Evolutionary conservation across 495 filamentous ascomycete genomes (phyloP), one percentile per base, ranked within the genome.

Genomic region (Sordaria brevicollis): DNA sequence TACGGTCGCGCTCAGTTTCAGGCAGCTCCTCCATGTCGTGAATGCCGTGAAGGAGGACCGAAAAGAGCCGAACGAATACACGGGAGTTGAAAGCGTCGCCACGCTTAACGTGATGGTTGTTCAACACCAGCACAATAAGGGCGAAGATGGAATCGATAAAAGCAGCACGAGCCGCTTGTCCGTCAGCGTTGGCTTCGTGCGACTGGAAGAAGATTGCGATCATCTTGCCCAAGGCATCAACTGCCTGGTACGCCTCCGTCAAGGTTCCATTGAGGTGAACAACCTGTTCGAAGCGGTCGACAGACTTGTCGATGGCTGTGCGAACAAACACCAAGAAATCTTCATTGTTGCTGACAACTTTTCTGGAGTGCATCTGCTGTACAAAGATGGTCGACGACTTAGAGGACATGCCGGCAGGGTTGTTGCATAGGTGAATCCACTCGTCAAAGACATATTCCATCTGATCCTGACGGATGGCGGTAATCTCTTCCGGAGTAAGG

Each of bases 371-470:
- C 75, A 97, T 81, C 77, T 97, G 96, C 66, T 90, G 88, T 39
- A 98, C 87, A 80, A 98, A 99, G 2, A 92, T 87, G 8, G 84
- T 79, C 67, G 87, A 84, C 0, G 90, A 85, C 74, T 90, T 92
- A 29, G 49, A 62, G 35, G 93, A 91, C 11, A 87, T 87, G 0
- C 89, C 88, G 71, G 87, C 86, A 10, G 86, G 84, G 65, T 91
- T 90, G 78, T 91, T 88, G 82, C 88, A 93, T 17, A 98, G 85
- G 41, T 89, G 88, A 69, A 93, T 86, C 95, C 95, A 99, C 77
- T 98, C 95, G 10, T 90, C 91, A 77, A 99, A 97, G 49, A 96
- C 85, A 75, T 98, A 98, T 74, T 96, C 91, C 81, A 97, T 88
- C 73, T 97, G 94, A 67, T 94, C 90, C 57, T 87, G 86, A 74